These are phyloP conservation scores for Pilaira anomala DNA, from an alignment of 192 early-diverging fungal species.

Conservation along the genomic window DNA sequence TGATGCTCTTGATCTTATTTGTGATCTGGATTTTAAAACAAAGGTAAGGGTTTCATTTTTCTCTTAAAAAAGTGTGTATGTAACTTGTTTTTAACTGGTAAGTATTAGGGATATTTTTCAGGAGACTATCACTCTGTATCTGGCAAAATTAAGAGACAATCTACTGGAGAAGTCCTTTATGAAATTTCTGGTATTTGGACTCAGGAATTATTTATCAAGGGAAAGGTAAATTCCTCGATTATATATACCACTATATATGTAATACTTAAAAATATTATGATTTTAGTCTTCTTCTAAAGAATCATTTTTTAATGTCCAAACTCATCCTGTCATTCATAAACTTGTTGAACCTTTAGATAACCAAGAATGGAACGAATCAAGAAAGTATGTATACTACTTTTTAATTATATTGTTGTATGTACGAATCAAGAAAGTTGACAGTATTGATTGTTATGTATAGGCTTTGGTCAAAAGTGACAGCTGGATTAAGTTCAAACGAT, in stretches of 20 bases:
- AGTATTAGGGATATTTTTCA: slow-evolving; percentile 64
- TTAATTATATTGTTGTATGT: neutral
- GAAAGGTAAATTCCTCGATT: slow-evolving; percentile 10
- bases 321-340: neutral
- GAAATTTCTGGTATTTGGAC: slow-evolving; percentile 92
- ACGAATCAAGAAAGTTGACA: neutral
- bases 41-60: slow-evolving; percentile 55
- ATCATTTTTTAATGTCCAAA: slow-evolving; percentile 5
- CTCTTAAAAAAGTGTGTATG: neutral
- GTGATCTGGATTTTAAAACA: slow-evolving; percentile 82
- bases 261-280: neutral
- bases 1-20: slow-evolving; percentile 64
- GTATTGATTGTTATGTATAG: slow-evolving; percentile 19
- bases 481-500: slow-evolving; percentile 59
- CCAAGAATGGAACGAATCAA: slow-evolving; percentile 17
- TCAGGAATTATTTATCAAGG: slow-evolving; percentile 61
- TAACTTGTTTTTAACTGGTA: neutral
- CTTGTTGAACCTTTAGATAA: slow-evolving; percentile 2
- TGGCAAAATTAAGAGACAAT: slow-evolving; percentile 78
- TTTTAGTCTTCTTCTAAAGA: neutral
- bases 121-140: slow-evolving; percentile 76
- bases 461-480: slow-evolving; percentile 75
- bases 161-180: slow-evolving; percentile 71
- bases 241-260: neutral
- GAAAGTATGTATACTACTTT: slow-evolving; percentile 1